Evolutionary conservation across 495 filamentous ascomycete genomes (phyloP), one percentile per base, ranked within the genome.

Genomic region (Bryoglossum gracile): DNA sequence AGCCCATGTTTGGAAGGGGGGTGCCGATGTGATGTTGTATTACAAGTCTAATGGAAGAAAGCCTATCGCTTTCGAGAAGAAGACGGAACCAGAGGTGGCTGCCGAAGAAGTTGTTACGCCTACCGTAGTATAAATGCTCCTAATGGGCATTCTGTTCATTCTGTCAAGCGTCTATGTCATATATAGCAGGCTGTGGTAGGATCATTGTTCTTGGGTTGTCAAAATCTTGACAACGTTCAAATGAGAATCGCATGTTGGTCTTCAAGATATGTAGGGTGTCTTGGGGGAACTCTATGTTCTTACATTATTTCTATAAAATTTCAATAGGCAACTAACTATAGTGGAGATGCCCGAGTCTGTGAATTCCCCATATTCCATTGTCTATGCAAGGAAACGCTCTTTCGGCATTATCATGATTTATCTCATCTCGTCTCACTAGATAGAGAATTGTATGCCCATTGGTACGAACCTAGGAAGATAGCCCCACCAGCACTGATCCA

Each of bases 401-500:
- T n/a, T n/a, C n/a, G n/a, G n/a, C n/a, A n/a, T n/a, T n/a, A n/a
- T n/a, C n/a, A n/a, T n/a, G n/a, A n/a, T n/a, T n/a, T n/a, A n/a
- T n/a, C n/a, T 24, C 26, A 9, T n/a, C 26, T 8, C 8, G 19
- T 40, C 21, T 54, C 32, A 5, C 52, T 41, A 28, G 46, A 47
- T 16, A 62, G 32, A 0, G 53, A 24, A 43, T 62, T 62, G 37
- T 55, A 54, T 32, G 86, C 87, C 78, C 81, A 90, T 66, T 97
- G 89, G 68, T 96, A 99, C 58, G 86, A 94, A 1, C 92, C 92
- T 63, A 99, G 66, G 68, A 99, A 99, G 28, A 99, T 84, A 1
- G 90, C 89, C 11, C 92, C 92, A 3, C 92, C 92, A 51, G 81
- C 82, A 55, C 84, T 88, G 64, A 99, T 99, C 89, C 94, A 97